Evolutionary conservation across 2,329 filamentous ascomycete species (phyloP), one percentile per base, ranked within the genome.

Genomic region (Curvularia spicifera): DNA sequence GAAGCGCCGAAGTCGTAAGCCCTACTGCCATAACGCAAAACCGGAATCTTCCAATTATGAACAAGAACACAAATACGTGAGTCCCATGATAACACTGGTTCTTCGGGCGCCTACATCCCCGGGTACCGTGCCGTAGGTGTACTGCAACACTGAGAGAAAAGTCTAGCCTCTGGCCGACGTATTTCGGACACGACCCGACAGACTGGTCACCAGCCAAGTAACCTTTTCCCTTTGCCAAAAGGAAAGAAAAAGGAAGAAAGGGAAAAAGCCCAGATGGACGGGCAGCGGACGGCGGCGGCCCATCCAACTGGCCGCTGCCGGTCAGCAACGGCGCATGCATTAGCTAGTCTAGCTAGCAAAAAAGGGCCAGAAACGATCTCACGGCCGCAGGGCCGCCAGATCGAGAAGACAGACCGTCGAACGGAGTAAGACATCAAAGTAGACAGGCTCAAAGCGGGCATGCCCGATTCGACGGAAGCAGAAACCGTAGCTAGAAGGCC

Each of bases 121-220:
- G 13, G 13, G 1, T 5, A 1, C 13, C 33, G 13, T 35, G 13
- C 6, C 33, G 15, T 24, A 4, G 22, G 22, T 24, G 22, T 35
- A 35, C 13, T 12, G 33, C 4, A 12, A 24, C 35, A 26, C n/a
- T 39, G 37, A 39, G 29, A 12, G 29, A 31, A 18, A 24, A 26
- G 37, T 46, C 24, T 22, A 35, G 15, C 35, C 15, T 26, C 24
- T 20, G 33, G 39, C 53, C 53, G 53, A 42, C 10, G n/a, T 5
- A 49, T 48, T 31, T 45, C 29, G 37, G 37, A 52, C 44, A 50
- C 55, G 51, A 53, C 44, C 29, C 29, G 29, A 12, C 29, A 31
- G 29, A 10, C 29, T 31, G 29, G 29, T 12, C 10, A 10, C 29
- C 1, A 31, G 9, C 9, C 9, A 31, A 31, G 29, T 12, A 31